Evolutionary conservation across 2,329 filamentous ascomycete genomes (phyloP).

Genomic region (Penicillium sp.): DNA sequence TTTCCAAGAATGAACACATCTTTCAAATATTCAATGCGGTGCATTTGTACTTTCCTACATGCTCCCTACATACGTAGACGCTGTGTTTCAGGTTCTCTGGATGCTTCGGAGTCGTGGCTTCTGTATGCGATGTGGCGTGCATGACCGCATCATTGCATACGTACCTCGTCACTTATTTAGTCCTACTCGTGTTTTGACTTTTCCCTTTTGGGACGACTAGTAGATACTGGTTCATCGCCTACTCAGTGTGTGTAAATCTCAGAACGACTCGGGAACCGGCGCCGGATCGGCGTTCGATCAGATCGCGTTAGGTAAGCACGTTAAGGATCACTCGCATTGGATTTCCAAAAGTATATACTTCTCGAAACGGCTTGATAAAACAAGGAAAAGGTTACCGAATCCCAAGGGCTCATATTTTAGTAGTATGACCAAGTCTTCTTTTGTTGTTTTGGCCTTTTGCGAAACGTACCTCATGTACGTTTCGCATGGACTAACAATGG

Average conservation of each 20-base stretch:
- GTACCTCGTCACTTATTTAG: not conserved
- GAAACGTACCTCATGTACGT: too few relatives aligned
- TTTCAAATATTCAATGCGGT: constrained; percentile 5
- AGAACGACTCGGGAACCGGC: not conserved
- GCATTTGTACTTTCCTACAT: not conserved
- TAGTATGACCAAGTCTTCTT: too few relatives aligned
- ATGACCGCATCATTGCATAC: constrained; percentile 26
- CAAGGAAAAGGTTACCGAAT: too few relatives aligned
- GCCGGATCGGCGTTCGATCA: not conserved
- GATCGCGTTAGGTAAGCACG: not conserved
- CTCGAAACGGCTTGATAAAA: not conserved
- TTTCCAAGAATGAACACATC: constrained; percentile 9
- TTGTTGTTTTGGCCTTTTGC: too few relatives aligned
- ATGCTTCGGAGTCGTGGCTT: not conserved
- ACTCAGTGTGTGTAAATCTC: not conserved
- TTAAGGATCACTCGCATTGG: not conserved
- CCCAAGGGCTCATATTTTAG: too few relatives aligned
- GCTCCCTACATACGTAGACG: not conserved
- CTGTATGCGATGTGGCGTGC: constrained; percentile 6
- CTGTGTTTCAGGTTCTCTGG: not conserved
- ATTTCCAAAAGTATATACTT: not conserved
- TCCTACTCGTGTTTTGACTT: not conserved
- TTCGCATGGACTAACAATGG: too few relatives aligned
- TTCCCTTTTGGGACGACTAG: constrained; percentile 4
- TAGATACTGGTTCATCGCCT: constrained; percentile 3